These are phyloP conservation scores for Chytriomyces hyalinus DNA, from an alignment of 192 early-diverging fungal species.

Conservation along the genomic window DNA sequence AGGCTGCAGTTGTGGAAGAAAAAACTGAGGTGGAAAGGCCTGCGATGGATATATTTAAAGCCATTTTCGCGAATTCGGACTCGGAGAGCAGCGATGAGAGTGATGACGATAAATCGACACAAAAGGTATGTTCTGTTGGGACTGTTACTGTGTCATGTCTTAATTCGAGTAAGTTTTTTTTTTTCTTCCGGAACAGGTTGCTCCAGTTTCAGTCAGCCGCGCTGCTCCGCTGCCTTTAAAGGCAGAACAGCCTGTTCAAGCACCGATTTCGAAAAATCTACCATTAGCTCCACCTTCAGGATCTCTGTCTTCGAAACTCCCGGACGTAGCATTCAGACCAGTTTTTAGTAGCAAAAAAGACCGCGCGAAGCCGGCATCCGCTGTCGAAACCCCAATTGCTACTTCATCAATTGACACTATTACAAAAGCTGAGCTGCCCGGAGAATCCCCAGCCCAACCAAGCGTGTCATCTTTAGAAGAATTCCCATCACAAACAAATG, in stretches of 20 bases:
- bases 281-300: not conserved
- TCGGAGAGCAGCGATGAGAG: slow-evolving; percentile 36
- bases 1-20: slow-evolving; percentile 22
- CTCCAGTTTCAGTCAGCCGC: not conserved
- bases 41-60: slow-evolving; percentile 85
- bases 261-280: not conserved
- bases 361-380: slow-evolving; percentile 22
- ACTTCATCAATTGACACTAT: not conserved
- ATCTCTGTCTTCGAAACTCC: not conserved
- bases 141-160: too few relatives aligned
- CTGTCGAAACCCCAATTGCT: slow-evolving; percentile 21
- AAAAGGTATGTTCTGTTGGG: too few relatives aligned
- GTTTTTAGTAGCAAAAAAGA: slow-evolving; percentile 14
- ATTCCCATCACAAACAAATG: not conserved
- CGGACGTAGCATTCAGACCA: not conserved
- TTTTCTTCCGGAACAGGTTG: not conserved
- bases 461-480: not conserved
- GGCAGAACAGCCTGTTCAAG: not conserved
- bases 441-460: not conserved
- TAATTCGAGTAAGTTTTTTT: not conserved
- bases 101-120: not conserved
- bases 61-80: slow-evolving; percentile 78
- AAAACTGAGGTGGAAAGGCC: slow-evolving; percentile 58
- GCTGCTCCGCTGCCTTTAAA: not conserved
- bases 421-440: not conserved